These are phyloP conservation scores for Penicillium angulare DNA, from an alignment of 495 filamentous ascomycete genomes.

Conservation along the genomic window DNA sequence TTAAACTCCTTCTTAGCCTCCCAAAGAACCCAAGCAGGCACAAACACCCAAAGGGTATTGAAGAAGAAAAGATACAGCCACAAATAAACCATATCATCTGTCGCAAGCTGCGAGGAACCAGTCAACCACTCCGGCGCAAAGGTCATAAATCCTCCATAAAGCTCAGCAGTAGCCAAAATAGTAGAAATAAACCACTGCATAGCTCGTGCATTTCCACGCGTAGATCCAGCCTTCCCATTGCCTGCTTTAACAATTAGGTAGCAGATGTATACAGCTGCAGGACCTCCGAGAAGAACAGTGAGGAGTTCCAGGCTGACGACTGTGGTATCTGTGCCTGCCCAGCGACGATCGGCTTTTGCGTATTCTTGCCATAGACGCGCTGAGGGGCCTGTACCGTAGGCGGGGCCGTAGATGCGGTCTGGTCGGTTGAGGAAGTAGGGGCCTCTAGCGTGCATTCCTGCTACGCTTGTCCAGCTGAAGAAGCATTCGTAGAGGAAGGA, in stretches of 20 bases:
- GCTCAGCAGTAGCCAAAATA: slow-evolving; percentile 83
- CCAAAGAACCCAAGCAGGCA: slow-evolving; percentile 74
- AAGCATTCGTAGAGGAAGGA: slow-evolving; percentile 92
- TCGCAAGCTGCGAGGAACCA: slow-evolving; percentile 72
- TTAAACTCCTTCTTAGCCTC: slow-evolving; percentile 61
- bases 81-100: slow-evolving; percentile 78
- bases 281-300: slow-evolving; percentile 77
- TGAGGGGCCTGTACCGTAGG: slow-evolving; percentile 62
- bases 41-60: slow-evolving; percentile 84
- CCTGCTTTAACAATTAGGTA: slow-evolving; percentile 53
- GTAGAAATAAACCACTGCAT: slow-evolving; percentile 66
- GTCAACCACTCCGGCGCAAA: slow-evolving; percentile 93
- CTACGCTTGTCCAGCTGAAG: slow-evolving; percentile 60
- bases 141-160: slow-evolving; percentile 97
- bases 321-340: slow-evolving; percentile 74
- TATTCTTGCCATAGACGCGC: slow-evolving; percentile 89
- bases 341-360: slow-evolving; percentile 79
- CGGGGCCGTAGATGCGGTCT: slow-evolving; percentile 68
- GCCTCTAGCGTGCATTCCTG: slow-evolving; percentile 34
- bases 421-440: slow-evolving; percentile 52
- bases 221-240: slow-evolving; percentile 15
- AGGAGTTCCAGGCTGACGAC: slow-evolving; percentile 82
- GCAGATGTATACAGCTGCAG: slow-evolving; percentile 68
- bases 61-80: slow-evolving; percentile 91
- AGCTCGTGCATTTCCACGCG: slow-evolving; percentile 44